These are phyloP conservation scores for Ilyonectria sp. DNA, from an alignment of 2,329 filamentous ascomycete species.

Conservation along the genomic window DNA sequence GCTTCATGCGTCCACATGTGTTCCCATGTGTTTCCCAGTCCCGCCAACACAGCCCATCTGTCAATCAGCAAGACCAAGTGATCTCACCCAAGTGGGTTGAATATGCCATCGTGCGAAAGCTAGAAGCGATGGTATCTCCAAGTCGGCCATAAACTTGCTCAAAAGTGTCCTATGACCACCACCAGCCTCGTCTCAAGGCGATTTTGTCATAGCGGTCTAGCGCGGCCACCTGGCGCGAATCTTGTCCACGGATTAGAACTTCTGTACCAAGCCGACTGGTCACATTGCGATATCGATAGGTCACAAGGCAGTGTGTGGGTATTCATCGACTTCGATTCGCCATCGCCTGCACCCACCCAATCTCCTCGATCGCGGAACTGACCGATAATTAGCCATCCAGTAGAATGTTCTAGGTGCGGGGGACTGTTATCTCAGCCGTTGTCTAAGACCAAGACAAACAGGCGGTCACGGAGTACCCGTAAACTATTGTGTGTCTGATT, in stretches of 20 bases:
- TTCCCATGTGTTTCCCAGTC: background rate
- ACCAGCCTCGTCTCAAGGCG: background rate
- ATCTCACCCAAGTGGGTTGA: conserved; percentile 15
- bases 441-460: background rate
- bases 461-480: background rate
- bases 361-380: background rate
- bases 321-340: background rate
- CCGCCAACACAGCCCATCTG: conserved; percentile 2
- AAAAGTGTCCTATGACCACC: background rate
- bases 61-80: conserved; percentile 9
- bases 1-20: conserved; percentile 10
- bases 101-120: background rate
- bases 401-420: background rate
- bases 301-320: background rate
- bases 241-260: background rate
- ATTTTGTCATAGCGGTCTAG: background rate
- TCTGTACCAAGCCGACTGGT: background rate
- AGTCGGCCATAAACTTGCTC: background rate
- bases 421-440: background rate
- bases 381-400: background rate
- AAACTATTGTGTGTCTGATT: background rate
- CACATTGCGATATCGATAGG: background rate
- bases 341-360: background rate
- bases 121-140: conserved; percentile 8
- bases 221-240: background rate